Conservation (phyloP, 2,329 filamentous ascomycete genomes). For the Cercospora canescens region DNA sequence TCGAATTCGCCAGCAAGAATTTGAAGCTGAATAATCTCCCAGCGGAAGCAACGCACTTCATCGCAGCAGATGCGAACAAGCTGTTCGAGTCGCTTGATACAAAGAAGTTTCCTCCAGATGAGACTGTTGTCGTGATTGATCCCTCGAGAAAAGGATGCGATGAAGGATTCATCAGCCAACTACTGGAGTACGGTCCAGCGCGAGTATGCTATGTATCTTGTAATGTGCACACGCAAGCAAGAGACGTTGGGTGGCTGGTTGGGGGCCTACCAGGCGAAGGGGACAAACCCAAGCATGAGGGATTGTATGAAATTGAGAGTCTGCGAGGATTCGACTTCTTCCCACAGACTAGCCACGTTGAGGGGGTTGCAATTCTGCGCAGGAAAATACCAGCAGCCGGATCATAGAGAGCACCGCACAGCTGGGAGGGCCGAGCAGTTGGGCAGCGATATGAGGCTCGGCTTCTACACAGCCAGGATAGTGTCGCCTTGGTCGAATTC, state of each 20-base stretch:
- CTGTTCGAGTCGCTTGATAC: constrained; percentile 71
- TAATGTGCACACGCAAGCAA: constrained; percentile 95
- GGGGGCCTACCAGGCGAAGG: constrained; percentile 56
- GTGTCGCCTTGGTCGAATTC: neutral
- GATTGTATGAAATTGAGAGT: constrained; percentile 80
- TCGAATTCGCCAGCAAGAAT: constrained; percentile 76
- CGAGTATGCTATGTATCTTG: constrained; percentile 93
- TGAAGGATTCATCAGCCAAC: constrained; percentile 75
- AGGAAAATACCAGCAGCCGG: constrained; percentile 32
- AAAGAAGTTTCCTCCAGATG: constrained; percentile 65
- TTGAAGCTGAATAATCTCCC: constrained; percentile 73
- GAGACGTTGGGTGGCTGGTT: constrained; percentile 87
- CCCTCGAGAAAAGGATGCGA: constrained; percentile 97
- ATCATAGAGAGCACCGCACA: neutral
- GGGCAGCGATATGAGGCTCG: neutral
- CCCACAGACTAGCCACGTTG: constrained; percentile 75
- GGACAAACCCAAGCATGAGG: constrained; percentile 33
- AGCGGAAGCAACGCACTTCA: constrained; percentile 71
- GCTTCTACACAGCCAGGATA: neutral
- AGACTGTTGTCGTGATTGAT: constrained; percentile 93
- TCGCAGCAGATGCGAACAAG: constrained; percentile 81
- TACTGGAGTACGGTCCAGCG: constrained; percentile 74
- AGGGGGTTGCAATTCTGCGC: constrained; percentile 62
- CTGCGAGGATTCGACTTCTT: constrained; percentile 96
- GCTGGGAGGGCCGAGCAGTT: neutral